A percentile compares a stretch with the other conserved stretches of the same genome.
These are phyloP conservation scores for Melanogaster broomeanus DNA, from an alignment of 768 basidiomycete genomes.

Conservation along the genomic window DNA sequence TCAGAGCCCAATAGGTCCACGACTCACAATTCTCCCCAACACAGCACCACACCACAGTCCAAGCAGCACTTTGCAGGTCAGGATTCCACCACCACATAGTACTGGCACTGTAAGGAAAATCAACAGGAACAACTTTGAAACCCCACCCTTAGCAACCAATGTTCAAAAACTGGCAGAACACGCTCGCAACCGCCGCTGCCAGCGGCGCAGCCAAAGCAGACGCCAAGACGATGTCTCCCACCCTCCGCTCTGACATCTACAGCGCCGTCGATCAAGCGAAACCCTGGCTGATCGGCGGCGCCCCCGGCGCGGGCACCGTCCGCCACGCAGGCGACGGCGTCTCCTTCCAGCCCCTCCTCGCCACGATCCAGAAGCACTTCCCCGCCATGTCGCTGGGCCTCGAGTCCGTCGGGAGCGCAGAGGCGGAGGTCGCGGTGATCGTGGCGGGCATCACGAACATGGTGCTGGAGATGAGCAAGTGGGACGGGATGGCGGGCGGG, in stretches of 20 bases:
- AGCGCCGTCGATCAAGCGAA: conserved; percentile 47
- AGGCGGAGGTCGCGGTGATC: conserved; percentile 49
- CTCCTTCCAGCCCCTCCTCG: conserved; percentile 46
- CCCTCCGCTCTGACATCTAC: conserved; percentile 54
- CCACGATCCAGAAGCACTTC: conserved; percentile 51
- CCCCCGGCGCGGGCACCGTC: conserved; percentile 12
- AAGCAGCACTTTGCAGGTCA: neutral
- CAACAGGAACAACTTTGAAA: neutral
- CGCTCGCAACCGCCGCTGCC: conserved; percentile 35
- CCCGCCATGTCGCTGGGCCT: conserved; percentile 45
- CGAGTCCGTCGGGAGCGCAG: conserved; percentile 47
- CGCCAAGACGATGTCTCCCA: conserved; percentile 45
- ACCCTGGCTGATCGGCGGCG: conserved; percentile 43
- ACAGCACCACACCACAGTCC: neutral
- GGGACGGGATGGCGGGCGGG: conserved; percentile 56
- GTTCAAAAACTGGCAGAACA: conserved; percentile 49
- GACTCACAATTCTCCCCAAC: neutral
- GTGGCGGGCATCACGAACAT: conserved; percentile 56
- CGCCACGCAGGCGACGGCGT: conserved; percentile 58
- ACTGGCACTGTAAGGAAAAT: conserved; percentile 2
- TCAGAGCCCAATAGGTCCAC: neutral
- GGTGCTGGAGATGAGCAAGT: conserved; percentile 55
- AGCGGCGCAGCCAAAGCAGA: conserved; percentile 17
- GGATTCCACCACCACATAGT: neutral
- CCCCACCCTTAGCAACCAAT: conserved; percentile 33